Percentiles rank a stretch among this genome's conserved stretches.
Evolutionary conservation across 192 early-diverging fungal species (phyloP).

Genomic region (Entrophospora sp.): DNA sequence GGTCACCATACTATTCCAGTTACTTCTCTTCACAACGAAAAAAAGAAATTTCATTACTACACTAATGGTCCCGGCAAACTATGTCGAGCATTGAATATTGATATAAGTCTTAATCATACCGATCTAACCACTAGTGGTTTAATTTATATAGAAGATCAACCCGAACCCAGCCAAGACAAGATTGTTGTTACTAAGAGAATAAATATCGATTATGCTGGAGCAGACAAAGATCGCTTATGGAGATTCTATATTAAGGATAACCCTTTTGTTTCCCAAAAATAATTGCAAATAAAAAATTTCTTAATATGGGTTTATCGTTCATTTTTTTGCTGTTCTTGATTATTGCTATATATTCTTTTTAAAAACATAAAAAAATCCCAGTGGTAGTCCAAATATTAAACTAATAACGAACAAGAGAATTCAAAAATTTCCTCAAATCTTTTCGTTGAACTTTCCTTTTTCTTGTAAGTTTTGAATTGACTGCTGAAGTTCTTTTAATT

Average conservation of each 20-base stretch:
- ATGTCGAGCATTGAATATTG: constrained; percentile 9
- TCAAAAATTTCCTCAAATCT: no score
- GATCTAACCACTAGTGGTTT: not conserved
- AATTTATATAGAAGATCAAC: not conserved
- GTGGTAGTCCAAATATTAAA: no score
- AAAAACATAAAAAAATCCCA: no score
- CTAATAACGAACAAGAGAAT: no score
- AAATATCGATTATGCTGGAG: constrained; percentile 5
- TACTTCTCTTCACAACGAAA: not conserved
- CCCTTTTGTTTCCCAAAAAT: constrained; percentile 4
- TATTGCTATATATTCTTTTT: no score
- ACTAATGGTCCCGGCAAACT: not conserved
- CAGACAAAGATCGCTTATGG: not conserved
- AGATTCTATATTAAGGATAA: constrained; percentile 6
- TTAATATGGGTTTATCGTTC: no score
- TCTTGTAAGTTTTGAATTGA: no score
- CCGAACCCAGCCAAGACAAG: not conserved
- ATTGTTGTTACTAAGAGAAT: constrained; percentile 3
- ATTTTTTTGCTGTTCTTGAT: no score
- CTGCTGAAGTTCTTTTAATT: no score
- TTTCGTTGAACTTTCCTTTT: no score
- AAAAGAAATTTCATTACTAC: constrained; percentile 1
- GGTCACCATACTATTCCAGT: not conserved
- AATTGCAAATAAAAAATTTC: no score
- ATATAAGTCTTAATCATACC: not conserved